phyloP scores from a whole-genome alignment of 306 rosid species.

The Ormosia semicastrata region DNA sequence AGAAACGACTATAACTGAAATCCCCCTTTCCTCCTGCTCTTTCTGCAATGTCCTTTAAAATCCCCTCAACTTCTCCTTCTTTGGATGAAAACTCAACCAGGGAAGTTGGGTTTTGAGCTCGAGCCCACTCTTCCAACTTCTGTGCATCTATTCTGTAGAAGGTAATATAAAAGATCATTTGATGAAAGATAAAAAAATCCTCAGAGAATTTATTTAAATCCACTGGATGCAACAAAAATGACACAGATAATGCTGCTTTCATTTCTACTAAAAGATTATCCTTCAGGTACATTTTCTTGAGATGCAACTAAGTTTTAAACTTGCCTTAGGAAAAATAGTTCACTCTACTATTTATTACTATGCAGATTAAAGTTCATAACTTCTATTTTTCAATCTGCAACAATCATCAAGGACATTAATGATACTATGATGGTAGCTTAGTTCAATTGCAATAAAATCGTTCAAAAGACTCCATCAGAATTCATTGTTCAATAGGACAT shows the following conservation, averaged over 20 bases:
- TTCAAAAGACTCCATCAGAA: neutral
- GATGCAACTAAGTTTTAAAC: neutral
- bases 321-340: neutral
- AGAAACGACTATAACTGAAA: slow-evolving; percentile 89
- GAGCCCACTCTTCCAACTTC: slow-evolving; percentile 91
- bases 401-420: neutral
- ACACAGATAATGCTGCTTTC: neutral
- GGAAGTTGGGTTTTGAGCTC: slow-evolving; percentile 65
- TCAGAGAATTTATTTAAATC: neutral
- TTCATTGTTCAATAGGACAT: neutral
- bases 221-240: neutral
- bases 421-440: neutral
- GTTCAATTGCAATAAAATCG: neutral
- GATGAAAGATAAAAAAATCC: slow-evolving; percentile 12
- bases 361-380: neutral
- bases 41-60: slow-evolving; percentile 71
- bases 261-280: neutral
- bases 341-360: neutral
- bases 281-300: neutral
- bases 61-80: slow-evolving; percentile 83
- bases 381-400: neutral
- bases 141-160: slow-evolving; percentile 66
- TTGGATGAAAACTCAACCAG: slow-evolving; percentile 74
- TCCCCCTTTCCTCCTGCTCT: slow-evolving; percentile 70
- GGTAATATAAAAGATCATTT: slow-evolving; percentile 21